These are phyloP conservation scores for Lichtheimia corymbifera DNA, from an alignment of 371 early-diverging fungal species.

Conservation along the genomic window DNA sequence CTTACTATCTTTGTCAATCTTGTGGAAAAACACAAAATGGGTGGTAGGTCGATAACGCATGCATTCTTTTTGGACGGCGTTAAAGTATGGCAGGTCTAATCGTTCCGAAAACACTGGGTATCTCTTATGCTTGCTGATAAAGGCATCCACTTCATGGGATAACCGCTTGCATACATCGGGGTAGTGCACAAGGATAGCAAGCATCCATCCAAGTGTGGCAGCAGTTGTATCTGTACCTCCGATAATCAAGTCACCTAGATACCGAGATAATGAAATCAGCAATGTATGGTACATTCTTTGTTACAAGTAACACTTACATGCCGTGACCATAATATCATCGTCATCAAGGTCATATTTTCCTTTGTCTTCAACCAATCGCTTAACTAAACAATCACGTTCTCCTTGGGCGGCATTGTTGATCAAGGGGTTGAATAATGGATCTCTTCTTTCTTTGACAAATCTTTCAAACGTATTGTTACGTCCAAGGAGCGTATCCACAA, in stretches of 20 bases:
- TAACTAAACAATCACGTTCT: constrained; percentile 13
- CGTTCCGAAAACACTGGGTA: constrained; percentile 13
- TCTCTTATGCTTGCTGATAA: constrained; percentile 5
- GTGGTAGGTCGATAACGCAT: constrained; percentile 22
- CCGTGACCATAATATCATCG: constrained; percentile 8
- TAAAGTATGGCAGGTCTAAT: background rate
- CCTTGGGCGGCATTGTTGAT: background rate
- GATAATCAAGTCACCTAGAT: constrained; percentile 3
- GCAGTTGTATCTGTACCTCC: constrained; percentile 12
- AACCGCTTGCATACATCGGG: constrained; percentile 12
- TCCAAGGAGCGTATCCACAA: constrained; percentile 1
- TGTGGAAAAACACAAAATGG: constrained; percentile 26
- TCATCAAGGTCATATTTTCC: constrained; percentile 11
- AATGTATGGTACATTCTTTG: background rate
- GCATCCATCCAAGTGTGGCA: constrained; percentile 5
- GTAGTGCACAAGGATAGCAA: constrained; percentile 12
- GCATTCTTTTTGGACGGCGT: constrained; percentile 26
- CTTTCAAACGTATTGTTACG: background rate
- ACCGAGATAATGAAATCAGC: background rate
- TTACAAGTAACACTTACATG: background rate
- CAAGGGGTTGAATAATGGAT: constrained; percentile 7
- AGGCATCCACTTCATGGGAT: constrained; percentile 6
- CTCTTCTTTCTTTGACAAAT: constrained; percentile 2
- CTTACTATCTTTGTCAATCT: constrained; percentile 21
- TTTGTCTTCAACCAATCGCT: constrained; percentile 18